A percentile compares a stretch with the other conserved stretches of the same genome.
phyloP scores from a whole-genome alignment of 495 filamentous ascomycete genomes.

The Elasticomyces elasticus region DNA sequence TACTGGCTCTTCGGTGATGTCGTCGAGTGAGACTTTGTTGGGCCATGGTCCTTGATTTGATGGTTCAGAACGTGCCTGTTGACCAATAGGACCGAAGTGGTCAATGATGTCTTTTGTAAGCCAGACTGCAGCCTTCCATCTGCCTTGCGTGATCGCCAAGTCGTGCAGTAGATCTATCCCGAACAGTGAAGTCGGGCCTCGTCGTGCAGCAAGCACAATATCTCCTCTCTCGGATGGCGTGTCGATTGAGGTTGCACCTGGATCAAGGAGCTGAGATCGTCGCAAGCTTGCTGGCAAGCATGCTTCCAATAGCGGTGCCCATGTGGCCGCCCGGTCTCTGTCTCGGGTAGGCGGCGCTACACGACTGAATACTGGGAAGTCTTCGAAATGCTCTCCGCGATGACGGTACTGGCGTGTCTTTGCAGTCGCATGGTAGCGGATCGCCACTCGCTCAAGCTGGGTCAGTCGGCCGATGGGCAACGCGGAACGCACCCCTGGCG shows the following conservation, averaged over 20 bases:
- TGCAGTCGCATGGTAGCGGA: not conserved
- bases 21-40: not conserved
- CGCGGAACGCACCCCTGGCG: too few relatives aligned
- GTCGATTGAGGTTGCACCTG: not conserved
- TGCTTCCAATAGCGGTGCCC: constrained; percentile 38
- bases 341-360: not conserved
- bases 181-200: not conserved
- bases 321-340: constrained; percentile 26
- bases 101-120: constrained; percentile 27
- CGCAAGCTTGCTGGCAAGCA: constrained; percentile 36
- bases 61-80: not conserved
- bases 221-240: constrained; percentile 1
- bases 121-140: constrained; percentile 34
- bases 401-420: too few relatives aligned
- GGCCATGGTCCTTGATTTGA: not conserved
- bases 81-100: constrained; percentile 1
- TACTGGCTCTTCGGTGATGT: not conserved
- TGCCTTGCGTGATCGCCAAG: constrained; percentile 1
- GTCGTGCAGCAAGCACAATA: constrained; percentile 11
- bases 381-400: too few relatives aligned
- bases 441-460: not conserved
- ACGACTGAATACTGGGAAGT: not conserved
- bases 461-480: not conserved
- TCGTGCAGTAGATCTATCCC: constrained; percentile 4
- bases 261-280: not conserved